These are phyloP conservation scores for Lipomyces japonicus DNA, from an alignment of 805 yeast species.

Conservation along the genomic window DNA sequence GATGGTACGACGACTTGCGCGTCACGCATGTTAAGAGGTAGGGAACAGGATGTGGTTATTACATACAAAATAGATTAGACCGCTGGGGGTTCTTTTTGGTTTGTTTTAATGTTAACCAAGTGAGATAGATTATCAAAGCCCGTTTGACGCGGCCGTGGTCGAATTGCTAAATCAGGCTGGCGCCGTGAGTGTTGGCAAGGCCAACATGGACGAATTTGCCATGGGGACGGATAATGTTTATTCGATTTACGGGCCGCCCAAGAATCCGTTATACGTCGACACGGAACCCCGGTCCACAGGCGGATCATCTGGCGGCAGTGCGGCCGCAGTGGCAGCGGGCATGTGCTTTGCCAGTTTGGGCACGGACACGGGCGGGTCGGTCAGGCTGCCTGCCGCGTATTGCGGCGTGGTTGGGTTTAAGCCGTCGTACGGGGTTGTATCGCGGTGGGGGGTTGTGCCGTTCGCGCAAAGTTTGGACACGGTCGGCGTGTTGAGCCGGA, in stretches of 20 bases:
- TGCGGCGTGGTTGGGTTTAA: conserved; percentile 83
- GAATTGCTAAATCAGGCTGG: conserved; percentile 52
- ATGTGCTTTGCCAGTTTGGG: conserved; percentile 70
- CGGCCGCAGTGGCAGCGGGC: conserved; percentile 80
- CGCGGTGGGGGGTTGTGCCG: conserved; percentile 87
- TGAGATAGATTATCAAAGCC: conserved; percentile 57
- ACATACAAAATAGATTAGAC: too few species aligned
- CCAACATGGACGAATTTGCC: conserved; percentile 95
- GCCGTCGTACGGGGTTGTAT: conserved; percentile 88
- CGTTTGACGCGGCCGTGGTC: conserved; percentile 76
- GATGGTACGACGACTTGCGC: conserved; percentile 74
- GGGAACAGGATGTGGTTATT: background rate
- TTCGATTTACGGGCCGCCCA: conserved; percentile 36
- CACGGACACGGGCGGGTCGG: conserved; percentile 97
- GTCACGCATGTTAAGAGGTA: conserved; percentile 53
- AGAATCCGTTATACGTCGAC: conserved; percentile 44
- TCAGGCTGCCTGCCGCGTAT: conserved; percentile 86
- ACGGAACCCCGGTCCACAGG: conserved; percentile 59
- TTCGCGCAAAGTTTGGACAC: conserved; percentile 95
- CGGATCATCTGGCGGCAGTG: conserved; percentile 95
- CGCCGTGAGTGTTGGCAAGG: conserved; percentile 60
- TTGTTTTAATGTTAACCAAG: background rate
- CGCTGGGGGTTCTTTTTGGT: too few species aligned
- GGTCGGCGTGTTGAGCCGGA: conserved; percentile 72
- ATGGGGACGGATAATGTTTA: conserved; percentile 64